Evolutionary conservation across 2,329 filamentous ascomycete genomes (phyloP).

Genomic region (Phialemonium atrogriseum): DNA sequence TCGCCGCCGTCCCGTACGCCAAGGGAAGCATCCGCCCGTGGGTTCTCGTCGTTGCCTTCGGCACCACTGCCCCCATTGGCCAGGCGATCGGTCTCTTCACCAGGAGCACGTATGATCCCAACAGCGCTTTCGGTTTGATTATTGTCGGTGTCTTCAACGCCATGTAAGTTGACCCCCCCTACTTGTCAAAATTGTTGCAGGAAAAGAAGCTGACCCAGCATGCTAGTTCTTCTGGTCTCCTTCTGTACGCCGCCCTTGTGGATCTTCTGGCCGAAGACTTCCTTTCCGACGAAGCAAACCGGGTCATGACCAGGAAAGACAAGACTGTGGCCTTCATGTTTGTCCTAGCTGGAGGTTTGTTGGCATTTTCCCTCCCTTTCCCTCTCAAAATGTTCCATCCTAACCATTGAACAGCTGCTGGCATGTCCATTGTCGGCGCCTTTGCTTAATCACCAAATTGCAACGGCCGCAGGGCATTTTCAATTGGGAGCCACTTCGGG

Average conservation of each 20-base stretch:
- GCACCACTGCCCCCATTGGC: conserved; percentile 55
- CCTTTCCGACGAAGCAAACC: conserved; percentile 46
- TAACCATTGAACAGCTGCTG: conserved; percentile 14
- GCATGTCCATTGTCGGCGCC: conserved; percentile 25
- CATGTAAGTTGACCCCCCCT: conserved; percentile 34
- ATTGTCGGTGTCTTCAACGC: conserved; percentile 59
- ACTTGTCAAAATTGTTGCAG: neutral
- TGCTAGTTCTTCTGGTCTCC: conserved; percentile 47
- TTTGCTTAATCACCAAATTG: conserved; percentile 20
- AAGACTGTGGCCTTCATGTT: conserved; percentile 45
- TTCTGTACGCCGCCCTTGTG: conserved; percentile 55
- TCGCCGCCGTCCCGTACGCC: conserved; percentile 56
- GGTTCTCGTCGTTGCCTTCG: conserved; percentile 54
- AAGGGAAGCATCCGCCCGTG: conserved; percentile 49
- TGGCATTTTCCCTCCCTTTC: neutral
- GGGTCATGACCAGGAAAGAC: conserved; percentile 40
- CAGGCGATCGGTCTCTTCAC: conserved; percentile 54
- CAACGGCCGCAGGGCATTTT: too few species aligned
- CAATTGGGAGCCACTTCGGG: too few species aligned
- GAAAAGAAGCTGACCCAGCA: neutral
- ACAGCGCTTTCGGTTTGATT: conserved; percentile 55
- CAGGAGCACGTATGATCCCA: conserved; percentile 50
- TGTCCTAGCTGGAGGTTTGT: conserved; percentile 42
- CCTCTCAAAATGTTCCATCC: neutral
- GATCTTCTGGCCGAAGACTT: conserved; percentile 59